Evolutionary conservation across 805 yeast species (phyloP).

Genomic region (Zygotorulaspora sp.): DNA sequence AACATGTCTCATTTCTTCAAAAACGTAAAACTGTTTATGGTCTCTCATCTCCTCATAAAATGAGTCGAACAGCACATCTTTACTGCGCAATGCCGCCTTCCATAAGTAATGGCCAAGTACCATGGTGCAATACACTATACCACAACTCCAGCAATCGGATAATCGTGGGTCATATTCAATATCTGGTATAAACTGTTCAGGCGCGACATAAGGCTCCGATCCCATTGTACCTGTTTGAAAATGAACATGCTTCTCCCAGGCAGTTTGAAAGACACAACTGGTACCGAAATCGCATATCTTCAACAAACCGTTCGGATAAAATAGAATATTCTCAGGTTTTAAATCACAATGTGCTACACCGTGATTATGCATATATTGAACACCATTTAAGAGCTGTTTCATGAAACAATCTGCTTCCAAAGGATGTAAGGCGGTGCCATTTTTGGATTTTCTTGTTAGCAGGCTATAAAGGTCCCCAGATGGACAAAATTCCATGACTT

Average conservation of each 20-base stretch:
- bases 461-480: conserved; percentile 68
- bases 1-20: conserved; percentile 49
- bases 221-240: conserved; percentile 75
- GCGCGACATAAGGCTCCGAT: conserved; percentile 87
- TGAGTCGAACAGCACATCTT: conserved; percentile 44
- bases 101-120: conserved; percentile 86
- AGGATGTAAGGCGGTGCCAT: conserved; percentile 47
- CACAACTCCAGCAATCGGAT: conserved; percentile 88
- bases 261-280: conserved; percentile 83
- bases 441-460: conserved; percentile 47
- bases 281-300: conserved; percentile 87
- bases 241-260: conserved; percentile 77
- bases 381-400: conserved; percentile 79
- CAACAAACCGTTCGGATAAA: conserved; percentile 61
- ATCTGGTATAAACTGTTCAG: conserved; percentile 66
- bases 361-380: conserved; percentile 79
- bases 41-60: conserved; percentile 42
- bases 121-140: conserved; percentile 73
- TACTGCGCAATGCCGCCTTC: conserved; percentile 66
- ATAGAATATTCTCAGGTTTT: conserved; percentile 79
- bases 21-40: conserved; percentile 40
- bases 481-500: conserved; percentile 92
- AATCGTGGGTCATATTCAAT: conserved; percentile 66
- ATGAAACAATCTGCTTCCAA: conserved; percentile 83
- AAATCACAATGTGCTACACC: conserved; percentile 94